Evolutionary conservation across 2,329 filamentous ascomycete genomes (phyloP), one percentile per base, ranked within the genome.

Genomic region (Cercospora janseana): DNA sequence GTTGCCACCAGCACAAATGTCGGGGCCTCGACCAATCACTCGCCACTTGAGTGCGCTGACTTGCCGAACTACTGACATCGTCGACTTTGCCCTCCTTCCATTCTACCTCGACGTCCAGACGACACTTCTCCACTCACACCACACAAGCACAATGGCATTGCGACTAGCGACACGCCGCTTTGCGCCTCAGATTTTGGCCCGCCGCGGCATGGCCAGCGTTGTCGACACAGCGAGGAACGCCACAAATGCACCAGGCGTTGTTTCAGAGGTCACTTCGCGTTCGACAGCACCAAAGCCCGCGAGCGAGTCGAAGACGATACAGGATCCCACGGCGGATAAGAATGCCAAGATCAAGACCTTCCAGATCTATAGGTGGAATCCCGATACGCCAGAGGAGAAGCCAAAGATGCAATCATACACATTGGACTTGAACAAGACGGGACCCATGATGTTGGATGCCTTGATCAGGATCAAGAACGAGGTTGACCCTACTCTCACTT

Each of bases 381-480:
- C 93, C 55, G 93, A 97, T 69, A 80, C 85, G 69, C 93, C 93
- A 52, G 83, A 84, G 66, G 85, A 88, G 73, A 98, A 98, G 84
- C 93, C 93, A 56, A 81, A 79, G 71, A 95, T 98, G 88, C 90
- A 98, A 79, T 82, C 81, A 62, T 98, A 97, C 77, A 88, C 87
- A 27, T 79, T 98, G 66, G 93, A 98, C 70, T 76, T 98, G 64
- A 97, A 97, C 80, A 96, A 97, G 86, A 98, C 93, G 32, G 93
- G 93, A 24, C 93, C 93, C 61, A 98, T 98, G 93, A 85, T 98
- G 75, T 76, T 98, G 66, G 93, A 98, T 72, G 93, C 93, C 49
- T 77, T 98, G 65, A 93, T 98, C 72, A 81, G 92, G 65, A 96
- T 98, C 76, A 98, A 98, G 87, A 98, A 98, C 74, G 93, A 98